These are phyloP conservation scores for Obba rivulosa DNA, from an alignment of 768 basidiomycete species.

Conservation along the genomic window DNA sequence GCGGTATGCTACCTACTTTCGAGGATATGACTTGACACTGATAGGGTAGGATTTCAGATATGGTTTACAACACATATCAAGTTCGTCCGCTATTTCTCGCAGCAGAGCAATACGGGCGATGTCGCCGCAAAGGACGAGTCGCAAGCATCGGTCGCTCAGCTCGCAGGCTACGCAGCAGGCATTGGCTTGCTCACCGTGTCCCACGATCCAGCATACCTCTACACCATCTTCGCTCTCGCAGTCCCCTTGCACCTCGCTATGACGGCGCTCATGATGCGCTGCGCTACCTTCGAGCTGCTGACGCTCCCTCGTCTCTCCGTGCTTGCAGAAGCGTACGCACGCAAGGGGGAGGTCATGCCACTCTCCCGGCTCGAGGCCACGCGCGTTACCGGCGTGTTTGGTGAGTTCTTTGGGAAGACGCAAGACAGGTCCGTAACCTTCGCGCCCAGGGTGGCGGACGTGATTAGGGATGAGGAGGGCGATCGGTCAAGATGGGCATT, in stretches of 20 bases:
- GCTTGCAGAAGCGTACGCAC: constrained; percentile 17
- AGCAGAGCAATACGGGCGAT: constrained; percentile 23
- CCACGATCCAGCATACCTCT: constrained; percentile 22
- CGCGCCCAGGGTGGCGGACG: constrained; percentile 18
- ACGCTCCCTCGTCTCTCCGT: constrained; percentile 21
- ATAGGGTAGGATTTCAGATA: constrained; percentile 10
- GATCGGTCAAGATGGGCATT: constrained; percentile 17
- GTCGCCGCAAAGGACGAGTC: constrained; percentile 26
- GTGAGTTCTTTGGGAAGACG: constrained; percentile 22
- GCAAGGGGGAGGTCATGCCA: constrained; percentile 5
- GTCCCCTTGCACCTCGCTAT: constrained; percentile 19
- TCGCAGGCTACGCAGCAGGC: constrained; percentile 21
- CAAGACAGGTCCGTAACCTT: constrained; percentile 14
- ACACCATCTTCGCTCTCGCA: constrained; percentile 18
- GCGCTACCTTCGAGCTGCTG: constrained; percentile 23
- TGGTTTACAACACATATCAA: constrained; percentile 27
- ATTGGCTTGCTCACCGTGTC: constrained; percentile 23
- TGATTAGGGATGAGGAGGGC: constrained; percentile 9
- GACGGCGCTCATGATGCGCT: constrained; percentile 21
- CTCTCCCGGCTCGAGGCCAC: constrained; percentile 14
- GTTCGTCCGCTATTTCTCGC: constrained; percentile 22
- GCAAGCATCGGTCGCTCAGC: constrained; percentile 23
- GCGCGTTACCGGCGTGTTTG: constrained; percentile 17
- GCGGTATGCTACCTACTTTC: constrained; percentile 13
- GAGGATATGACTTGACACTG: neutral